Evolutionary conservation across 345 rosid species (phyloP).

Genomic region (Brassica cretica): DNA sequence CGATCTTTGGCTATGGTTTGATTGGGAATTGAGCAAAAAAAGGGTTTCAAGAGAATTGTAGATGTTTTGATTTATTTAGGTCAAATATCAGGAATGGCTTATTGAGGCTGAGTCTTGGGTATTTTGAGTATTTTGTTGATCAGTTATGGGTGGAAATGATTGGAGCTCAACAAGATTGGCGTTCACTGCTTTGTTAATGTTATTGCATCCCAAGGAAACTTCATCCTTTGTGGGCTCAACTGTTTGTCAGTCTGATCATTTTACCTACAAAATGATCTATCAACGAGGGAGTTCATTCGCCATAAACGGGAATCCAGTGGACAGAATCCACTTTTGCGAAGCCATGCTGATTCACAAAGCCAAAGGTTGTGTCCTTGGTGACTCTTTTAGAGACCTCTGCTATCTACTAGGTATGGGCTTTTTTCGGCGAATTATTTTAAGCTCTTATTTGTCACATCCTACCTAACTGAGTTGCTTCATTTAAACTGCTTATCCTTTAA

Average conservation of each 20-base stretch:
- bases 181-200: constrained; percentile 43
- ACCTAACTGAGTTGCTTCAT: not conserved
- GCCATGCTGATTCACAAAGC: constrained; percentile 49
- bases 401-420: constrained; percentile 51
- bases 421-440: not conserved
- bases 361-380: constrained; percentile 47
- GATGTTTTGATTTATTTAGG: constrained; percentile 18
- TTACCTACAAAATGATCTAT: constrained; percentile 46
- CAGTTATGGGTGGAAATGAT: constrained; percentile 32
- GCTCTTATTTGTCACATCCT: not conserved
- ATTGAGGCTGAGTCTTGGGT: not conserved
- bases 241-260: constrained; percentile 55
- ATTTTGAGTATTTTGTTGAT: not conserved
- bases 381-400: constrained; percentile 43
- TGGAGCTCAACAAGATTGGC: constrained; percentile 35
- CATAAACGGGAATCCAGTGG: constrained; percentile 61
- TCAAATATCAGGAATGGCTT: constrained; percentile 6
- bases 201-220: constrained; percentile 44
- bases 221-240: constrained; percentile 44
- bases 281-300: constrained; percentile 47
- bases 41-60: constrained; percentile 4
- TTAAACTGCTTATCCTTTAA: constrained; percentile 25
- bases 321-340: constrained; percentile 53
- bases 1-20: not conserved
- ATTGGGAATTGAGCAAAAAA: constrained; percentile 5